These are phyloP conservation scores for Hypoxylon rickii DNA, from an alignment of 495 filamentous ascomycete species.

Conservation along the genomic window DNA sequence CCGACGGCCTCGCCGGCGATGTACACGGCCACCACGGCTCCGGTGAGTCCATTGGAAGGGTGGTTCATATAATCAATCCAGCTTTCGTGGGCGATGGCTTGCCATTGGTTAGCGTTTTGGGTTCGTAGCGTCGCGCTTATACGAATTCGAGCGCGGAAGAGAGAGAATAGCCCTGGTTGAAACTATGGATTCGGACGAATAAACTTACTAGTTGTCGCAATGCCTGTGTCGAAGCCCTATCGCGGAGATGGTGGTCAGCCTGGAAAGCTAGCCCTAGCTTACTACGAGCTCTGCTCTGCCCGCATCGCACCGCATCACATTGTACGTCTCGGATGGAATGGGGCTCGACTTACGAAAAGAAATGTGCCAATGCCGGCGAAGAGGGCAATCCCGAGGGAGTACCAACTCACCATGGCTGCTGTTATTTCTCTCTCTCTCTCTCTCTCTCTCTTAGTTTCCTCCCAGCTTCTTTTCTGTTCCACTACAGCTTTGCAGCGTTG, in stretches of 20 bases:
- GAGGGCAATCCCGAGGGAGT: conserved; percentile 53
- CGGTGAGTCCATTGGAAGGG: conserved; percentile 59
- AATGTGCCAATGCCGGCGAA: conserved; percentile 63
- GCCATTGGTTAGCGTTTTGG: conserved; percentile 14
- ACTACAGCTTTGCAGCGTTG: neutral
- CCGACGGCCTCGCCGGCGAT: conserved; percentile 63
- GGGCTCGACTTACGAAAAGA: conserved; percentile 52
- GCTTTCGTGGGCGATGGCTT: conserved; percentile 63
- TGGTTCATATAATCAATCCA: conserved; percentile 64
- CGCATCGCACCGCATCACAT: too few relatives aligned
- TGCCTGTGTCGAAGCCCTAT: conserved; percentile 63
- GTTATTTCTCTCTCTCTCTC: neutral
- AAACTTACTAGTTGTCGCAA: conserved; percentile 62
- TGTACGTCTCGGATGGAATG: neutral
- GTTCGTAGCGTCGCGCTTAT: neutral
- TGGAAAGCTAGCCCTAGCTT: too few relatives aligned
- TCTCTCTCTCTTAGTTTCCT: neutral
- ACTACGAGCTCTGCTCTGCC: too few relatives aligned
- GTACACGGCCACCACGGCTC: conserved; percentile 65
- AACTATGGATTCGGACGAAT: neutral
- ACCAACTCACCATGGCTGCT: conserved; percentile 29
- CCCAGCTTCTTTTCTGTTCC: neutral
- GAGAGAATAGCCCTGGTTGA: neutral
- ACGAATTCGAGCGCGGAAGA: neutral
- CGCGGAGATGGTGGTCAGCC: neutral